A percentile compares a stretch with the other conserved stretches of the same genome.
These are phyloP conservation scores for Boletus subluridellus DNA, from an alignment of 1,284 basidiomycete genomes.

Conservation along the genomic window DNA sequence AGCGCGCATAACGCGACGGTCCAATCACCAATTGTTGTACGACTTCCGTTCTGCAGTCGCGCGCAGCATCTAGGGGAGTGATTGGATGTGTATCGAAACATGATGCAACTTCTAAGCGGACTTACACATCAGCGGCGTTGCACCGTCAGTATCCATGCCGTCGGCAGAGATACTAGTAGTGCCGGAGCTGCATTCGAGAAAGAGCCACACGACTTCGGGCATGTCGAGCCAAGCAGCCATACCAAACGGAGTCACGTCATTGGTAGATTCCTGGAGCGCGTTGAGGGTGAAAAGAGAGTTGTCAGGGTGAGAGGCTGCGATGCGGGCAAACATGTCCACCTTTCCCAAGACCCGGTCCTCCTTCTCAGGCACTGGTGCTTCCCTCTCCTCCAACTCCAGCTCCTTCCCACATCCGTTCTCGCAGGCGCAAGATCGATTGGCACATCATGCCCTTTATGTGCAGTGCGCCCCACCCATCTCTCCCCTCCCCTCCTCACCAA, in stretches of 20 bases:
- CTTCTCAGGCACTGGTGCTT: conserved; percentile 25
- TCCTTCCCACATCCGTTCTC: neutral
- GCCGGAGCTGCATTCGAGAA: conserved; percentile 58
- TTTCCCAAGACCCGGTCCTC: conserved; percentile 13
- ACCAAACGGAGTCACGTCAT: conserved; percentile 58
- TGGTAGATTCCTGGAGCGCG: conserved; percentile 59
- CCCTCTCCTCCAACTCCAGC: neutral
- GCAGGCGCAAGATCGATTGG: conserved; percentile 59
- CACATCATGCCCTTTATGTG: conserved; percentile 77
- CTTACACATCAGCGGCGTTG: too few species aligned
- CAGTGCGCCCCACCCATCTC: conserved; percentile 43
- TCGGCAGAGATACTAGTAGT: conserved; percentile 40
- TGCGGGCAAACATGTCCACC: conserved; percentile 27
- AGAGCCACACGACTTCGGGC: conserved; percentile 51
- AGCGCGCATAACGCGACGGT: neutral
- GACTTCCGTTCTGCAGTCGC: conserved; percentile 45
- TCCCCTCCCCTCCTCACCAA: neutral
- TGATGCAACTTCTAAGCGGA: too few species aligned
- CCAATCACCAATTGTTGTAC: conserved; percentile 56
- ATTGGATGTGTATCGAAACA: too few species aligned
- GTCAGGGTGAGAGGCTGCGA: conserved; percentile 50
- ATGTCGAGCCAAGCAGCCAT: conserved; percentile 45
- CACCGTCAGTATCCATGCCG: too few species aligned
- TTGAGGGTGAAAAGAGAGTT: conserved; percentile 66
- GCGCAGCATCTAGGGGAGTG: too few species aligned